Evolutionary conservation across 306 rosid species (phyloP), one percentile per base, ranked within the genome.

Genomic region (Oxytropis ochrocephala): DNA sequence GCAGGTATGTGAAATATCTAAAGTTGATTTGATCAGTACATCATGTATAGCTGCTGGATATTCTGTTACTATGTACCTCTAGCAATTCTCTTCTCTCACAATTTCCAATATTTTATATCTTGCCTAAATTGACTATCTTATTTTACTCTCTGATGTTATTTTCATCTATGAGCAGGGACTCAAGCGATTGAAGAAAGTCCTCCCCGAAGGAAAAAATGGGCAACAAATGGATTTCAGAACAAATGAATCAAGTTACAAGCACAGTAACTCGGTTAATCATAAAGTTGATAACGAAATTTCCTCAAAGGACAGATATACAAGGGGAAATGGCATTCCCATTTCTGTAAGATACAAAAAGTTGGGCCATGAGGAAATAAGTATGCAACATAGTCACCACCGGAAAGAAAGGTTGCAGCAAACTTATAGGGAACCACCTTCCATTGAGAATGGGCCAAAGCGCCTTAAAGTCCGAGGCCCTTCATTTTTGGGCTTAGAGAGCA

Each of bases 391-490:
- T 73, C 89, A 69, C 70, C 86, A 78, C 67, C 83, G 86, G 78
- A 88, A 63, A 78, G 86, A 90, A 13, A 78, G 85, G 82, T 12
- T 79, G 47, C 87, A 78, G 64, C 84, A 76, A 72, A 77, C 66
- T 72, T 43, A 5, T 50, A 78, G 81, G 74, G 89, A 82, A 74
- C 75, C 84, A 27, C 82, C 81, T 73, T 70, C 96, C 56, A 19
- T 63, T 29, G 96, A 84, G 77, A 52, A 74, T 33, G 91, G 90
- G 62, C 82, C 88, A 12, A 91, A 88, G 84, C 85, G 92, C 73
- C 85, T 88, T 49, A 88, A 88, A 80, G 97, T 93, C 70, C 85
- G 82, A 82, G 90, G 88, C 74, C 89, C 91, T 32, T 81, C 95
- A 55, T 82, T 61, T 73, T 46, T 81, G 79, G 84, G 94, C 81